Evolutionary conservation across 2,329 filamentous ascomycete species (phyloP).

Genomic region (Coniochaeta sp.): DNA sequence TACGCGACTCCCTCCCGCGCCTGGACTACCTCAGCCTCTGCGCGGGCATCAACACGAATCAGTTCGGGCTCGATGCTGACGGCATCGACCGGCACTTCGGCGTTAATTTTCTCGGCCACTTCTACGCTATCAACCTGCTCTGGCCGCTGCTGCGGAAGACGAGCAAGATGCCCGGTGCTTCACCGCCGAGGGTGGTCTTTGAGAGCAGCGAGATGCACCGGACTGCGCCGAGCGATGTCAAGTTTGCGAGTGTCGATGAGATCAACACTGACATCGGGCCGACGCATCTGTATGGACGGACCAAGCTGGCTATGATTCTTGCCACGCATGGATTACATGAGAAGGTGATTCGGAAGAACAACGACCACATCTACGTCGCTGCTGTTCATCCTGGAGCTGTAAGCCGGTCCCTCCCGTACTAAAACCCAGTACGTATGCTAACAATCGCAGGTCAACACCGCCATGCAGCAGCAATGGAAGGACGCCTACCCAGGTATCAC

Average conservation of each 20-base stretch:
- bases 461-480: slow-evolving; percentile 38
- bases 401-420: slow-evolving; percentile 10
- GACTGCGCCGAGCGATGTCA: slow-evolving; percentile 24
- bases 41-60: slow-evolving; percentile 35
- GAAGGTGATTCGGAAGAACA: slow-evolving; percentile 32
- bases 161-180: slow-evolving; percentile 23
- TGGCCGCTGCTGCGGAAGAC: slow-evolving; percentile 35
- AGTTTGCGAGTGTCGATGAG: slow-evolving; percentile 32
- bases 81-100: slow-evolving; percentile 36
- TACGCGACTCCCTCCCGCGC: slow-evolving; percentile 26
- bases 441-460: slow-evolving; percentile 30
- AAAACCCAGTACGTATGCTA: neutral
- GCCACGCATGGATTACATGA: slow-evolving; percentile 32
- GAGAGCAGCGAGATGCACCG: slow-evolving; percentile 34
- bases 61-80: slow-evolving; percentile 28
- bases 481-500: slow-evolving; percentile 34
- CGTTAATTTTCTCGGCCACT: slow-evolving; percentile 38
- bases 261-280: slow-evolving; percentile 29
- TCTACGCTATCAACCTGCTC: slow-evolving; percentile 32
- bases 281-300: slow-evolving; percentile 29
- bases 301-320: slow-evolving; percentile 35
- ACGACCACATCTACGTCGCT: slow-evolving; percentile 31
- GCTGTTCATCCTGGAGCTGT: slow-evolving; percentile 33
- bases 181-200: slow-evolving; percentile 31
- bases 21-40: slow-evolving; percentile 35